phyloP scores from a whole-genome alignment of 805 yeast species.

The Maudiozyma bulderi region DNA sequence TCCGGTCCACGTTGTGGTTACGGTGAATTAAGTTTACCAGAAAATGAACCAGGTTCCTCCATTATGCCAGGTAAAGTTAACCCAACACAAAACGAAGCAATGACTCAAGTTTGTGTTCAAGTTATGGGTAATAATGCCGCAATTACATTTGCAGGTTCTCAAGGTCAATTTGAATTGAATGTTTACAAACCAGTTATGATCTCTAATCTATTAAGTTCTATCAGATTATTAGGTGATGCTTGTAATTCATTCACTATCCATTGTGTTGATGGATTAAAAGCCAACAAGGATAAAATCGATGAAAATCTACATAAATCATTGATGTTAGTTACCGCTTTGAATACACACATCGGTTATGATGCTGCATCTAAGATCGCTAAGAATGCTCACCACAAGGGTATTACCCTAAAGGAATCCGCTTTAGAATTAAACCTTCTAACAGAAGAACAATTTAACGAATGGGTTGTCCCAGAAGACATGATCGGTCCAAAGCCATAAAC shows the following conservation, averaged over 20 bases:
- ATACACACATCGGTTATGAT: slow-evolving; percentile 98
- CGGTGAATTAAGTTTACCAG: slow-evolving; percentile 91
- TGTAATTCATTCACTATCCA: slow-evolving; percentile 79
- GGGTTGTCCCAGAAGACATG: slow-evolving; percentile 98
- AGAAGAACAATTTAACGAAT: slow-evolving; percentile 82
- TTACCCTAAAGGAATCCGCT: slow-evolving; percentile 91
- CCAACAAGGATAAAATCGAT: slow-evolving; percentile 79
- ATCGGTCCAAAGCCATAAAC: slow-evolving; percentile 68
- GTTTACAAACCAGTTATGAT: slow-evolving; percentile 97
- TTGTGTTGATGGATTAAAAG: slow-evolving; percentile 91
- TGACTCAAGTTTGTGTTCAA: slow-evolving; percentile 96
- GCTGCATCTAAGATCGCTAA: slow-evolving; percentile 96
- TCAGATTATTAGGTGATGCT: slow-evolving; percentile 86
- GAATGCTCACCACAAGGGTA: slow-evolving; percentile 96
- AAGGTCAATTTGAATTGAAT: slow-evolving; percentile 97
- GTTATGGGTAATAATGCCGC: slow-evolving; percentile 95
- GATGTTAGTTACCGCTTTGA: slow-evolving; percentile 96
- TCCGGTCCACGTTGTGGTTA: slow-evolving; percentile 99
- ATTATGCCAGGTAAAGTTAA: slow-evolving; percentile 99
- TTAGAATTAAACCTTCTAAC: slow-evolving; percentile 79
- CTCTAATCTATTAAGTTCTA: slow-evolving; percentile 77
- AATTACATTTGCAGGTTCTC: slow-evolving; percentile 95
- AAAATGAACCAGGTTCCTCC: slow-evolving; percentile 98
- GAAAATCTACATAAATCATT: slow-evolving; percentile 87
- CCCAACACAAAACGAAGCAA: slow-evolving; percentile 98